Percentiles rank a stretch among this genome's conserved stretches.
phyloP scores from a whole-genome alignment of 225 moss, liverwort and hornwort genomes.

The Bryum argenteum region DNA sequence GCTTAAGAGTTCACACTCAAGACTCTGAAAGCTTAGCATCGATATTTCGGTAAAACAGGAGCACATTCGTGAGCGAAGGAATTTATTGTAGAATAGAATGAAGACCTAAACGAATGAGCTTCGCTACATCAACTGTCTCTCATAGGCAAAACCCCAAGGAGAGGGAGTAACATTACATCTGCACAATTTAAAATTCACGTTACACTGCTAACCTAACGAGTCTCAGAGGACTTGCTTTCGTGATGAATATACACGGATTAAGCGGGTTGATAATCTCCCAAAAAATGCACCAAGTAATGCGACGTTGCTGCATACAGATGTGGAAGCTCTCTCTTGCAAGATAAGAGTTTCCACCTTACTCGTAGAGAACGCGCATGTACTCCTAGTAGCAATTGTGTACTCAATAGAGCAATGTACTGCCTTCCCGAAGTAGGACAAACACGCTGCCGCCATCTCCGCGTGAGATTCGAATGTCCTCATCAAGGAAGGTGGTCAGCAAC shows the following conservation, averaged over 20 bases:
- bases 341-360: slow-evolving; percentile 42
- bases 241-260: slow-evolving; percentile 43
- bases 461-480: slow-evolving; percentile 87
- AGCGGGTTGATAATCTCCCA: slow-evolving; percentile 16
- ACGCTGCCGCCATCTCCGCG: slow-evolving; percentile 91
- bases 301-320: slow-evolving; percentile 14
- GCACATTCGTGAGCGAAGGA: background rate
- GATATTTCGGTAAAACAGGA: background rate
- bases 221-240: slow-evolving; percentile 31
- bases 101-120: slow-evolving; percentile 13
- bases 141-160: slow-evolving; percentile 36
- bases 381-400: slow-evolving; percentile 51
- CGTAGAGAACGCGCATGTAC: slow-evolving; percentile 55
- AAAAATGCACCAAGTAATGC: slow-evolving; percentile 14
- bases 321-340: slow-evolving; percentile 32
- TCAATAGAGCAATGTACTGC: slow-evolving; percentile 67
- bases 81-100: background rate
- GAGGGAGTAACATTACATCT: slow-evolving; percentile 34
- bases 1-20: too few species aligned
- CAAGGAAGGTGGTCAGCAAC: slow-evolving; percentile 94
- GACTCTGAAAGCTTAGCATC: too few species aligned
- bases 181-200: slow-evolving; percentile 32
- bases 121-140: slow-evolving; percentile 17
- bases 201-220: slow-evolving; percentile 37
- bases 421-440: slow-evolving; percentile 80